These are phyloP conservation scores for Fusarium cyanostomum DNA, from an alignment of 2,329 filamentous ascomycete genomes.

Conservation along the genomic window DNA sequence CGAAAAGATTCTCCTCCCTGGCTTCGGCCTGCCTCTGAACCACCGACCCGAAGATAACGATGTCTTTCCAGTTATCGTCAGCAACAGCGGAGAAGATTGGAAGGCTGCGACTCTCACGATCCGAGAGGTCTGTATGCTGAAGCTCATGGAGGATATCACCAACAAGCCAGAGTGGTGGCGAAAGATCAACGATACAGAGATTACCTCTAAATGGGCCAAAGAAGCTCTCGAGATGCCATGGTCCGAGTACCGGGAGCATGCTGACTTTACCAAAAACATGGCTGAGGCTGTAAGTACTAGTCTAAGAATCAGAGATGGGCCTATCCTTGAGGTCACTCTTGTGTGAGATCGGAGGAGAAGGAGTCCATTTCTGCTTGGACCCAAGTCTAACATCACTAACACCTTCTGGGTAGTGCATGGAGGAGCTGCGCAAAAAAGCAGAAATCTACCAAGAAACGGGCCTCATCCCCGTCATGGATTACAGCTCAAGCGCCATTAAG, in stretches of 20 bases:
- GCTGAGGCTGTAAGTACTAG: slow-evolving; percentile 41
- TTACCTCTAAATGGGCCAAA: slow-evolving; percentile 43
- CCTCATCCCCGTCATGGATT: slow-evolving; percentile 49
- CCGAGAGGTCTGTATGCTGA: slow-evolving; percentile 48
- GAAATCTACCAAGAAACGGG: slow-evolving; percentile 46
- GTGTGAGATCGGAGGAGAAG: not conserved
- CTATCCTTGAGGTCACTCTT: not conserved
- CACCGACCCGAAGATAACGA: not conserved
- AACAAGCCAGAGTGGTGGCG: slow-evolving; percentile 50
- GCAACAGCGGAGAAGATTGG: slow-evolving; percentile 24
- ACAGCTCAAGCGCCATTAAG: slow-evolving; percentile 47
- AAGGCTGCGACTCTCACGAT: slow-evolving; percentile 41
- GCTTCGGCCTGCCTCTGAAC: slow-evolving; percentile 41
- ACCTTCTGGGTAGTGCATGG: slow-evolving; percentile 40
- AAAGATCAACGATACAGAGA: slow-evolving; percentile 43
- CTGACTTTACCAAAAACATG: slow-evolving; percentile 45
- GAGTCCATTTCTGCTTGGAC: not conserved
- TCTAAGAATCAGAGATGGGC: not conserved
- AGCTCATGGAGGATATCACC: slow-evolving; percentile 46
- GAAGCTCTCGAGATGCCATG: slow-evolving; percentile 47
- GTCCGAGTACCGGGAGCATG: slow-evolving; percentile 32
- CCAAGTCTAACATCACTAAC: slow-evolving; percentile 1
- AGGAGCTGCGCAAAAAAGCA: slow-evolving; percentile 48
- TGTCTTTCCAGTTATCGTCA: slow-evolving; percentile 37
- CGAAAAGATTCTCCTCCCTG: slow-evolving; percentile 34